A percentile compares a stretch with the other conserved stretches of the same genome.
These are phyloP conservation scores for Pseudocercospora ulei DNA, from an alignment of 2,329 filamentous ascomycete genomes.

Conservation along the genomic window DNA sequence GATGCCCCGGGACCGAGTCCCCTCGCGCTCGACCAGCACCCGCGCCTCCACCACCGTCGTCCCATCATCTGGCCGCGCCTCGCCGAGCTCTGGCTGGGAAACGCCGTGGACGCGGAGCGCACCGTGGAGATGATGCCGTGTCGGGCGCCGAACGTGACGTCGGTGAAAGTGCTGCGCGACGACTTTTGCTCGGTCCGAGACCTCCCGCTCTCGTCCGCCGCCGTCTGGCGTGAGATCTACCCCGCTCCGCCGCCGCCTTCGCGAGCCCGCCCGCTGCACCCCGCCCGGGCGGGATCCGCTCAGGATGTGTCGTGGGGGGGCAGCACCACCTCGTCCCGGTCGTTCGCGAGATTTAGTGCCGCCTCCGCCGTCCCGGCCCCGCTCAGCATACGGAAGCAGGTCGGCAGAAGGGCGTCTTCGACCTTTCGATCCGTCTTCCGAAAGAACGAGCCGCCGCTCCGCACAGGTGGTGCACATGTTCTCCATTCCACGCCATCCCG, in stretches of 20 bases:
- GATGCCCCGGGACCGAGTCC: conserved; percentile 29
- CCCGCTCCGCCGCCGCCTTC: no score
- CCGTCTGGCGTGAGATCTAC: no score
- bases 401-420: no score
- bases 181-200: not conserved
- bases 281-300: no score
- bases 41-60: conserved; percentile 15
- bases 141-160: conserved; percentile 4
- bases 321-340: not conserved
- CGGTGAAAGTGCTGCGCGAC: not conserved
- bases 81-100: conserved; percentile 25
- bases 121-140: not conserved
- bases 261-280: no score
- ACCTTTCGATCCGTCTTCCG: no score
- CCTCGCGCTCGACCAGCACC: conserved; percentile 23
- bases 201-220: conserved; percentile 1
- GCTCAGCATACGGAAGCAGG: no score
- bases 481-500: no score
- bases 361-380: no score
- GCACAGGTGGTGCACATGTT: no score
- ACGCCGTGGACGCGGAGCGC: conserved; percentile 13
- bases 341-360: not conserved
- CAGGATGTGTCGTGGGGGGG: not conserved
- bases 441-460: no score
- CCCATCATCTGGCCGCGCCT: conserved; percentile 22